These are phyloP conservation scores for Plicaturopsis crispa DNA, from an alignment of 768 basidiomycete genomes.

Conservation along the genomic window DNA sequence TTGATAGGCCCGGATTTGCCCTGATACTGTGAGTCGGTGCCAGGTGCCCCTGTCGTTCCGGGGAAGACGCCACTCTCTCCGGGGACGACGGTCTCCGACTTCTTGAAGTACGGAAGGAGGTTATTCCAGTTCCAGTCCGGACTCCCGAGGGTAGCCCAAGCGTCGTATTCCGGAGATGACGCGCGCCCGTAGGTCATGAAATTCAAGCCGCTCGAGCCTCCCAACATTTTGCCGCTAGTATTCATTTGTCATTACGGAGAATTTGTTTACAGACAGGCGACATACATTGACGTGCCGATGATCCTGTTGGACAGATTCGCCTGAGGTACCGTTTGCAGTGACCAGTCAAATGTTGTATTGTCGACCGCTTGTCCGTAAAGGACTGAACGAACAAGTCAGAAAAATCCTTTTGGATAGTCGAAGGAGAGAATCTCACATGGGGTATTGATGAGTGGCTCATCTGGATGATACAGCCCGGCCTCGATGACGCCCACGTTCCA, in stretches of 20 bases:
- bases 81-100: constrained; percentile 2
- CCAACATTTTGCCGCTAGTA: constrained; percentile 17
- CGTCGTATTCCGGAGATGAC: constrained; percentile 14
- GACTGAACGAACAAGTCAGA: not conserved
- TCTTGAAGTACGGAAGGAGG: constrained; percentile 8
- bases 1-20: not conserved
- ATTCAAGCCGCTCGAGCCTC: constrained; percentile 14
- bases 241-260: too few species aligned
- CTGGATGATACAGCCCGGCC: constrained; percentile 9
- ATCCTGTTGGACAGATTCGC: too few species aligned
- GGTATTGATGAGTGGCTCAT: constrained; percentile 13
- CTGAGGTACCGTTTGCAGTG: constrained; percentile 9
- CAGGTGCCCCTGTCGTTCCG: not conserved
- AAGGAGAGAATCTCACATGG: constrained; percentile 5
- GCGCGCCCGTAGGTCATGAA: constrained; percentile 13
- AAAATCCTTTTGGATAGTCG: too few species aligned
- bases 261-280: too few species aligned
- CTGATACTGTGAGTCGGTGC: not conserved
- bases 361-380: constrained; percentile 7
- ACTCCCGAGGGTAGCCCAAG: constrained; percentile 11
- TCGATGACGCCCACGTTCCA: constrained; percentile 15
- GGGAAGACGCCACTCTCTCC: not conserved
- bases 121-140: constrained; percentile 8
- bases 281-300: too few species aligned
- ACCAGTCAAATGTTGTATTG: constrained; percentile 13